phyloP scores from a whole-genome alignment of 2,329 filamentous ascomycete genomes.

The Pochonia chlamydosporia region DNA sequence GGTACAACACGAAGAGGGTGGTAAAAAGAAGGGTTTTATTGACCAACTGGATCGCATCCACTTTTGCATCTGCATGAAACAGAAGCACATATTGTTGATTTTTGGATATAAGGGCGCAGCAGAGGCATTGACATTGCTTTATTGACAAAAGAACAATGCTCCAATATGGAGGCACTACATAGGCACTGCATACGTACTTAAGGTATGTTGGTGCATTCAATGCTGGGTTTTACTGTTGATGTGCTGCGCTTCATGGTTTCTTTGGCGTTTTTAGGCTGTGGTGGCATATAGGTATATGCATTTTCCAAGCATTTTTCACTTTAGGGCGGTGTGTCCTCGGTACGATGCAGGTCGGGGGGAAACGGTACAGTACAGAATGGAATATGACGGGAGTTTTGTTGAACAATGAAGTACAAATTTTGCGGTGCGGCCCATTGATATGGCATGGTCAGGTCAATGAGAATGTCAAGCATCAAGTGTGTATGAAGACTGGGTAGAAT shows the following conservation, averaged over 20 bases:
- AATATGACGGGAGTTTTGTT: neutral
- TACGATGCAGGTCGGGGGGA: neutral
- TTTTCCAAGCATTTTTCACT: no score
- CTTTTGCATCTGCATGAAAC: conserved; percentile 1
- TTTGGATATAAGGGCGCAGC: conserved; percentile 2
- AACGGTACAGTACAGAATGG: neutral
- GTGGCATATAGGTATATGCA: neutral
- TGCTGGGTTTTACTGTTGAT: no score
- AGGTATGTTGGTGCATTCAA: no score
- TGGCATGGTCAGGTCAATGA: neutral
- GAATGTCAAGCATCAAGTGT: neutral
- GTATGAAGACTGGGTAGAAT: no score
- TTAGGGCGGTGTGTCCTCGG: neutral
- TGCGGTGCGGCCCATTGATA: neutral
- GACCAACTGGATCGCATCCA: neutral
- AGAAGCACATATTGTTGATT: neutral
- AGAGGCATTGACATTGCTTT: conserved; percentile 1
- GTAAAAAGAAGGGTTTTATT: conserved; percentile 13
- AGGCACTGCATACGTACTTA: no score
- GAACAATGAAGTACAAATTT: neutral
- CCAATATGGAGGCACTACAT: no score
- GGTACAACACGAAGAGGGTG: conserved; percentile 31
- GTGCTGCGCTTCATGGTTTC: no score
- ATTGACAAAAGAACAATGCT: no score
- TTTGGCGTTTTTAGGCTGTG: neutral